Evolutionary conservation across 257 asterid species (phyloP).

Genomic region (Phtheirospermum japonicum): DNA sequence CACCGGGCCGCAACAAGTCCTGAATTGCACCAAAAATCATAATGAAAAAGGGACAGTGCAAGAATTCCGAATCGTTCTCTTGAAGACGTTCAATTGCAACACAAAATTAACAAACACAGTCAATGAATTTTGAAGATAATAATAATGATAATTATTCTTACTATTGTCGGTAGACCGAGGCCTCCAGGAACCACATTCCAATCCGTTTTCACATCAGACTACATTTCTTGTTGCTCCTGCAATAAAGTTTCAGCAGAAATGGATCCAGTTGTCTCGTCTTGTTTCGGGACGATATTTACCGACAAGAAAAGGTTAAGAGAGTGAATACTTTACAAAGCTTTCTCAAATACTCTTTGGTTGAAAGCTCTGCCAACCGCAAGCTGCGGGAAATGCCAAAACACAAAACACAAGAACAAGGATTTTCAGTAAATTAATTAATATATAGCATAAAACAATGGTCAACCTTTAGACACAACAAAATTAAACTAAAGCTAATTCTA

Average conservation of each 20-base stretch:
- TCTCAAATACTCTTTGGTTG: background rate
- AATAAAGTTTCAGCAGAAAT: background rate
- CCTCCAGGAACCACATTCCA: constrained; percentile 88
- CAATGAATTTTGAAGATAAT: background rate
- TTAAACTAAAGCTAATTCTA: background rate
- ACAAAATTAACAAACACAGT: background rate
- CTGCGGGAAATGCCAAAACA: no score
- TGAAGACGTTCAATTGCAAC: background rate
- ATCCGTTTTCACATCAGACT: constrained; percentile 79
- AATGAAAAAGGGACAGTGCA: constrained; percentile 1
- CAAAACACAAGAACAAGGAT: background rate
- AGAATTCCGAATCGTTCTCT: no score
- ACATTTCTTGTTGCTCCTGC: constrained; percentile 36
- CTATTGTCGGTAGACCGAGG: constrained; percentile 65
- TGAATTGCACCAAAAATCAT: constrained; percentile 32
- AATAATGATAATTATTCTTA: constrained; percentile 21
- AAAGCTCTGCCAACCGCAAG: background rate
- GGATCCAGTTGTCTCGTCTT: background rate
- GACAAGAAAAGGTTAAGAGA: background rate
- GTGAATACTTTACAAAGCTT: background rate
- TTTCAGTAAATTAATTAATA: background rate
- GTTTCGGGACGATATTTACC: background rate
- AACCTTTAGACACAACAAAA: no score
- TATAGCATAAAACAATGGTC: no score
- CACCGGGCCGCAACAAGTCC: constrained; percentile 85